Base-by-base conservation (phyloP, 2,329 filamentous ascomycete genomes). In the Calonectria multiphialidica region DNA sequence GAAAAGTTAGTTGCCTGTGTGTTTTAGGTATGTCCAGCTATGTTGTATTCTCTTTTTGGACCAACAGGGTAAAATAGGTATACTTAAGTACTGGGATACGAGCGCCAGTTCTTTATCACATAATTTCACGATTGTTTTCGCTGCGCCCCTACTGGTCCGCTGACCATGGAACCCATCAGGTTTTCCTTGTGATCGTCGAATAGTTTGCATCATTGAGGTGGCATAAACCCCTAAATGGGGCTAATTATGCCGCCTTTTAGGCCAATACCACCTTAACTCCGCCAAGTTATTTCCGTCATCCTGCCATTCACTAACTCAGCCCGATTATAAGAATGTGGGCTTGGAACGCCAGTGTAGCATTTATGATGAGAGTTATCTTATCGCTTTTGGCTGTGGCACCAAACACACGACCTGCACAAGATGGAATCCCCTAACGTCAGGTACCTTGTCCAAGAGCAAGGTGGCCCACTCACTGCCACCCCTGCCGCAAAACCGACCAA, bases 401-500 rank as follows among this genome's bases (percentile, higher is more conserved):
- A 25, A 18, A 3, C 6, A 25, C 53, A 4, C 10, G n/a, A 37
- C 4, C 3, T 9, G 5, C 23, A 16, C 13, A 59, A 25, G 3
- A 59, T 59, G 53, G 21, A 10, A 2, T 40, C 53, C 4, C 25
- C 12, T 2, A 66, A 66, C 3, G 44, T 15, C 18, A 25, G 21
- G 16, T 66, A 66, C 50, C 63, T 66, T 23, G 49, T 66, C n/a
- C 35, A 23, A 45, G 49, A 16, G 13, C 63, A 57, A 66, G 63
- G 63, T 16, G 45, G 37, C 9, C 49, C 47, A 3, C 45, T 66
- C 13, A 50, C n/a, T 15, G 18, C 23, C 16, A 33, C 21, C 5
- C 23, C 37, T 10, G 18, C 63, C 2, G 16, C 16, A 21, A 53
- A n/a, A 12, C 63, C 63, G 23, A 44, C 47, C 5, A 40, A 33